phyloP scores from a whole-genome alignment of 2,329 filamentous ascomycete genomes.

The Alternaria dauci region DNA sequence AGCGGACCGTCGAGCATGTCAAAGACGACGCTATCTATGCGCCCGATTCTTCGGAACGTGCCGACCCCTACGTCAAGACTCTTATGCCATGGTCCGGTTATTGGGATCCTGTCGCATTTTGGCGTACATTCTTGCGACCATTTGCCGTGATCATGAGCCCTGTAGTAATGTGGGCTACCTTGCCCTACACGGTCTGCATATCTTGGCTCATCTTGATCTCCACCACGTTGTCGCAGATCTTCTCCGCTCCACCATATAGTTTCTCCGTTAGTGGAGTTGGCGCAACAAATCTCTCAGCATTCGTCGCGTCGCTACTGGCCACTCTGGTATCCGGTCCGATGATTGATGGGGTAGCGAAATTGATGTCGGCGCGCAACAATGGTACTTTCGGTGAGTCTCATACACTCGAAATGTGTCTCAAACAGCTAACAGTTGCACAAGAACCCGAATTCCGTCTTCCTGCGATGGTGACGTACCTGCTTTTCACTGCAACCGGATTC shows the following conservation, averaged over 20 bases:
- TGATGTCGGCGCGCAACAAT: slow-evolving; percentile 33
- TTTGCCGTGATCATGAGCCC: slow-evolving; percentile 29
- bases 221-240: slow-evolving; percentile 37
- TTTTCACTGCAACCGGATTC: slow-evolving; percentile 34
- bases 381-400: slow-evolving; percentile 33
- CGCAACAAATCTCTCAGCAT: slow-evolving; percentile 35
- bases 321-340: slow-evolving; percentile 29
- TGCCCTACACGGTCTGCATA: slow-evolving; percentile 37
- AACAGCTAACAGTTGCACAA: neutral
- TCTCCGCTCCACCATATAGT: slow-evolving; percentile 36
- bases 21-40: slow-evolving; percentile 7
- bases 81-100: slow-evolving; percentile 31
- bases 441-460: slow-evolving; percentile 39
- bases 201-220: slow-evolving; percentile 40
- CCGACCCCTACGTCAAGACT: slow-evolving; percentile 16
- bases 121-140: slow-evolving; percentile 30
- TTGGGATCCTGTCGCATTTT: slow-evolving; percentile 32
- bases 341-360: slow-evolving; percentile 34
- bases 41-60: slow-evolving; percentile 9
- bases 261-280: slow-evolving; percentile 35
- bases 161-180: slow-evolving; percentile 34
- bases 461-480: slow-evolving; percentile 33
- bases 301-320: slow-evolving; percentile 32
- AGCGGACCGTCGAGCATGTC: slow-evolving; percentile 20
- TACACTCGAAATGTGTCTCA: neutral